These are phyloP conservation scores for Cyberlindnera americana DNA, from an alignment of 805 yeast genomes.

Conservation along the genomic window DNA sequence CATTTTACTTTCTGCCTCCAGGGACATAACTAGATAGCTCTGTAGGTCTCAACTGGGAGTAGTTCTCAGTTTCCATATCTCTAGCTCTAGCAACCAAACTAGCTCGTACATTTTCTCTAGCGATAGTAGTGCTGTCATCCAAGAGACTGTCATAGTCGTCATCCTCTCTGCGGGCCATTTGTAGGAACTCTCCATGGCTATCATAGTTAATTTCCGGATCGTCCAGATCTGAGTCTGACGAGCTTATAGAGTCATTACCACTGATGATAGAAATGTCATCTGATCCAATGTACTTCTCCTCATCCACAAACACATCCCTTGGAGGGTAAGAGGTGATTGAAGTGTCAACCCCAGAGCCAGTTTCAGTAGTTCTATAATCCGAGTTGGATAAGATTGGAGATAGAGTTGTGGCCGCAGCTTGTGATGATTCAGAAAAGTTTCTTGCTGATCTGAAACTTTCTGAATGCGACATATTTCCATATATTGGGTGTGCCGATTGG, in stretches of 20 bases:
- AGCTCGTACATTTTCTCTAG: conserved; percentile 16
- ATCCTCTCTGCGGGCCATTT: conserved; percentile 1
- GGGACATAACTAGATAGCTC: conserved; percentile 1
- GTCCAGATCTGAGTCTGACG: not conserved
- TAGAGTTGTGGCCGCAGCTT: not conserved
- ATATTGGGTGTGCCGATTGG: not conserved
- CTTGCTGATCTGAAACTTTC: not conserved
- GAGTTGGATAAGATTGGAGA: not conserved
- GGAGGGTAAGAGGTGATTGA: conserved; percentile 2
- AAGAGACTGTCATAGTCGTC: conserved; percentile 6
- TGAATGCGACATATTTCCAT: not conserved
- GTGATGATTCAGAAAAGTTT: not conserved
- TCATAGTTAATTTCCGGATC: not conserved
- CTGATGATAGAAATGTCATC: not conserved
- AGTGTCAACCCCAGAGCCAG: not conserved
- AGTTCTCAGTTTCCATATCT: conserved; percentile 26
- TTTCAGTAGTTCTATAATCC: not conserved
- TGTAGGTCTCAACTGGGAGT: conserved; percentile 12
- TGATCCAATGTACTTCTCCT: conserved; percentile 11
- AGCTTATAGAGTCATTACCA: not conserved
- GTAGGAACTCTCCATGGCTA: not conserved
- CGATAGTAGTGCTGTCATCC: conserved; percentile 4
- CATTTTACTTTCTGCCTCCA: not conserved
- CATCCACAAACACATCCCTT: conserved; percentile 10
- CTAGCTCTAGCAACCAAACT: conserved; percentile 21